Conservation (phyloP, 1,284 basidiomycete genomes). For the Schizophyllum amplum region DNA sequence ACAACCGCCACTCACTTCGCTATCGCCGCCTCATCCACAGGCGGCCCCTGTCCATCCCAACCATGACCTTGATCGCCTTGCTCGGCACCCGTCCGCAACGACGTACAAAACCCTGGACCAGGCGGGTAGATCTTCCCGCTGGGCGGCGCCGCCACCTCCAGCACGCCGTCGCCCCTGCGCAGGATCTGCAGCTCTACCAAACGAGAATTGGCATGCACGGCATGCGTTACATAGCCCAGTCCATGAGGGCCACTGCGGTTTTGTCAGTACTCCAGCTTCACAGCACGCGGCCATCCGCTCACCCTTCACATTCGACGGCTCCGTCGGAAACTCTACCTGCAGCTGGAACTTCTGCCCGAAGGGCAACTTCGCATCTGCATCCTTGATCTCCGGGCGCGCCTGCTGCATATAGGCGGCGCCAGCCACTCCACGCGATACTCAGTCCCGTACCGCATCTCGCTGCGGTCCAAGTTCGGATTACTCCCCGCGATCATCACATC, state of each 20-base stretch:
- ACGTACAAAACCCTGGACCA: conserved; percentile 75
- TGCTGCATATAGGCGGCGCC: conserved; percentile 60
- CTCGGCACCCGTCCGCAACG: conserved; percentile 67
- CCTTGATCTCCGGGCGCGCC: conserved; percentile 43
- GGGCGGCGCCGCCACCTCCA: conserved; percentile 53
- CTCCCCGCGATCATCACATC: conserved; percentile 74
- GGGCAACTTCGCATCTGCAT: conserved; percentile 30
- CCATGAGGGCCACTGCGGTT: conserved; percentile 62
- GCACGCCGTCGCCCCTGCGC: conserved; percentile 25
- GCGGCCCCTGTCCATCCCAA: conserved; percentile 61
- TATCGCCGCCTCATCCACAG: conserved; percentile 44
- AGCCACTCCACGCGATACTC: conserved; percentile 80
- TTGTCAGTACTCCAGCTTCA: background rate
- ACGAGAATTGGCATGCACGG: conserved; percentile 73
- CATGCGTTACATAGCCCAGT: conserved; percentile 74
- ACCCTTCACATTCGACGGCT: conserved; percentile 23
- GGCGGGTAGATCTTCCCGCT: conserved; percentile 64
- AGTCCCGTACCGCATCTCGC: conserved; percentile 60
- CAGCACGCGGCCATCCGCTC: background rate
- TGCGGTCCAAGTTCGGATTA: conserved; percentile 76
- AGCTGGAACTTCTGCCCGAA: conserved; percentile 40
- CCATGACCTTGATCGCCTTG: conserved; percentile 54
- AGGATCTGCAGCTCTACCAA: conserved; percentile 52
- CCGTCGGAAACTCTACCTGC: conserved; percentile 25
- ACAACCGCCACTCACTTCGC: conserved; percentile 38